Evolutionary conservation across 2,329 filamentous ascomycete genomes (phyloP).

Genomic region (Podosphaera xanthii): DNA sequence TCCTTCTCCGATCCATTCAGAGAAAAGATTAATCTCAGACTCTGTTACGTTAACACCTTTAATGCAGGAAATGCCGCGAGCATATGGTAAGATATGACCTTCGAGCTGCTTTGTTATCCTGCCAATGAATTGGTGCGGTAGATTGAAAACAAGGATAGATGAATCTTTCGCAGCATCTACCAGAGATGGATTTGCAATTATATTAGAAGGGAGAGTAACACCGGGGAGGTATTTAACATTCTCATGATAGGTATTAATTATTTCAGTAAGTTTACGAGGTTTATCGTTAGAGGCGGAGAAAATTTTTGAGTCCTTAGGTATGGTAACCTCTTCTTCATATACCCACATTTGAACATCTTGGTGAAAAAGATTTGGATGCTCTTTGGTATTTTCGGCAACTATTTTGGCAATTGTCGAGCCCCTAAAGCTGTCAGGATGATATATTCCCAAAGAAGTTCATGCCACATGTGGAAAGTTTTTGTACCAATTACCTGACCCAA

Average conservation of each 20-base stretch:
- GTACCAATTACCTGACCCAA: slow-evolving; percentile 93
- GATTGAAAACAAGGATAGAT: slow-evolving; percentile 84
- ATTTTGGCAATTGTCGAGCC: slow-evolving; percentile 96
- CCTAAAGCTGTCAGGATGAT: slow-evolving; percentile 25
- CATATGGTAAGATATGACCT: slow-evolving; percentile 77
- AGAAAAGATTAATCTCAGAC: slow-evolving; percentile 71
- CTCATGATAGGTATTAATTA: slow-evolving; percentile 87
- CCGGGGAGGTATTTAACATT: slow-evolving; percentile 96
- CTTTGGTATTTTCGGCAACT: slow-evolving; percentile 71
- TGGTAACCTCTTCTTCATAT: slow-evolving; percentile 69
- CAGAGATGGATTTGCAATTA: slow-evolving; percentile 64
- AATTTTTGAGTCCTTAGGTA: slow-evolving; percentile 48
- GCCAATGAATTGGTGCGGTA: slow-evolving; percentile 87
- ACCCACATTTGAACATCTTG: slow-evolving; percentile 96
- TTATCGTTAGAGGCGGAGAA: slow-evolving; percentile 41
- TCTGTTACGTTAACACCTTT: slow-evolving; percentile 90
- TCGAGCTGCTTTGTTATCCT: slow-evolving; percentile 64
- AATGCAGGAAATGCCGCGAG: slow-evolving; percentile 88
- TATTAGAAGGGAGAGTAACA: slow-evolving; percentile 60
- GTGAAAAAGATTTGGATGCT: slow-evolving; percentile 62
- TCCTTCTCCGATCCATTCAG: slow-evolving; percentile 76
- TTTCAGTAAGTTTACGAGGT: slow-evolving; percentile 64
- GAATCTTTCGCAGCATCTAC: slow-evolving; percentile 61
- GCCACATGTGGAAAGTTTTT: slow-evolving; percentile 7
- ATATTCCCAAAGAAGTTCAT: neutral